phyloP scores from a whole-genome alignment of 257 asterid genomes.

The Nicotiana sylvestris region DNA sequence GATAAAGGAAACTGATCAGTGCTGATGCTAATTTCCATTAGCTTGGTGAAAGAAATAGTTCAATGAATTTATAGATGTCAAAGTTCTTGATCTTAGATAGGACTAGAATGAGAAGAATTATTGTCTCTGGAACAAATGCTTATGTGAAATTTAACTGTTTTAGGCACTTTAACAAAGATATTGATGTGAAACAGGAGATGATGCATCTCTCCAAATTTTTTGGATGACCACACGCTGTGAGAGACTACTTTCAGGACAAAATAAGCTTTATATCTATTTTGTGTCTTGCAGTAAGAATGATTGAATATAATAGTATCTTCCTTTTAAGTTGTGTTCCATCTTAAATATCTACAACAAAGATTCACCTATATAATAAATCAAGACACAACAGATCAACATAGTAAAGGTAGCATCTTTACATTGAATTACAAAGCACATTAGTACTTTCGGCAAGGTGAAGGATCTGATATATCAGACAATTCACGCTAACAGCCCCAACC shows the following conservation, averaged over 20 bases:
- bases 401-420: conserved; percentile 4
- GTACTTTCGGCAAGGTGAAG: conserved; percentile 1
- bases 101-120: not conserved
- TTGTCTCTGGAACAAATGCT: not conserved
- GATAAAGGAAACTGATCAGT: not conserved
- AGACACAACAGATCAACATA: not conserved
- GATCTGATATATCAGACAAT: conserved; percentile 5
- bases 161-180: not conserved
- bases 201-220: not conserved
- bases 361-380: not conserved
- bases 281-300: not conserved
- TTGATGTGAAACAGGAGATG: not conserved
- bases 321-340: not conserved
- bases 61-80: not conserved
- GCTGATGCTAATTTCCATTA: not conserved
- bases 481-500: conserved; percentile 4
- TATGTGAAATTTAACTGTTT: not conserved
- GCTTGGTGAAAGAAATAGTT: not conserved
- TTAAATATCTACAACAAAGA: not conserved
- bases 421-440: conserved; percentile 1
- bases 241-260: not conserved
- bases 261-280: not conserved
- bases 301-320: not conserved
- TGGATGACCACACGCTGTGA: not conserved
- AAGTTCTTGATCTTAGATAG: not conserved